Base-by-base conservation (phyloP, 768 basidiomycete genomes). In the Pholiota conissans region DNA sequence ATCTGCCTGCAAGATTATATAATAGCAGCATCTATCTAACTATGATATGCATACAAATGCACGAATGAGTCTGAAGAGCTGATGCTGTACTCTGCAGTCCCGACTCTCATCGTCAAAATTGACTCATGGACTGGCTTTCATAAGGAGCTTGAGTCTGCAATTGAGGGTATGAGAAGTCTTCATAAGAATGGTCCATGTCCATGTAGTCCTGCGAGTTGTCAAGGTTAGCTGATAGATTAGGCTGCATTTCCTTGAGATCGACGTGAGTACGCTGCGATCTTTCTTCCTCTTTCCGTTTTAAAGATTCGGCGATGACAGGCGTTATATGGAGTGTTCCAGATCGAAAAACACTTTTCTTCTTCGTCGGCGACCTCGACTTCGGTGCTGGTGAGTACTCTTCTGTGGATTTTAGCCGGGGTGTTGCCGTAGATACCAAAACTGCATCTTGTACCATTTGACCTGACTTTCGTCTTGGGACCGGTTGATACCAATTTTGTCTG, bases 91-190 rank as follows among this genome's bases (percentile, higher is more conserved):
- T n/a, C n/a, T n/a, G n/a, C n/a, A n/a, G n/a, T n/a, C n/a, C n/a
- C n/a, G n/a, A n/a, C n/a, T n/a, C 26, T 22, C 14, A 46, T 7
- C 6, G 22, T 52, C 49, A 64, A 27, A 55, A 61, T 53, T 74
- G 71, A 56, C 69, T 71, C 58, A 70, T 65, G 57, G 67, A 74
- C 65, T 81, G 82, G 61, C 83, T 84, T 37, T 71, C 67, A 59
- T 84, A 84, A 3, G 80, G 79, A 27, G 83, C 82, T 63, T 85
- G 84, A 1, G 83, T 83, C 61, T 79, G 82, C 40, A 83, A 65
- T 27, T 75, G 67, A 18, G 67, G 71, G 52, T 77, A 75, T 10
- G 71, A 73, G n/a, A 56, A 54, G 16, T 67, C 68, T 39, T 71
- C 61, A 35, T 62, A 58, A 18, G 62, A 63, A 52, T 63, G 63